Conservation (phyloP, 2,329 filamentous ascomycete genomes). For the Dactylonectria macrodidyma region DNA sequence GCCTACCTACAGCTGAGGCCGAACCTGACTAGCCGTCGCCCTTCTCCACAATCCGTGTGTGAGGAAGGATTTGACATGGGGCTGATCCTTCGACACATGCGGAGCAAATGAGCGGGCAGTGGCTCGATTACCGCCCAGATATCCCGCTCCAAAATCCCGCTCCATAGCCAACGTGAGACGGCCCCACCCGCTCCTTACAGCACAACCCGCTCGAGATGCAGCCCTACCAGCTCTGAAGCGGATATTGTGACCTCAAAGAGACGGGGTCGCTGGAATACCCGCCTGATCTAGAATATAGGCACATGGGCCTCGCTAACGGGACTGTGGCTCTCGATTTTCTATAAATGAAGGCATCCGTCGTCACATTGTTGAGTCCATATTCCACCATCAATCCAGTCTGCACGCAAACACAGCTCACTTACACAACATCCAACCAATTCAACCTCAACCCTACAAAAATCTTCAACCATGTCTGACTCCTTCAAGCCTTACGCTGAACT, state of each 20-base stretch:
- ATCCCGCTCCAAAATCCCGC: not conserved
- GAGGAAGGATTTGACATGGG: too few species aligned
- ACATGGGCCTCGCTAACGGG: not conserved
- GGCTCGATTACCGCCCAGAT: not conserved
- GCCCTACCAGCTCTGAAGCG: not conserved
- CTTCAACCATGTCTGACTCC: slow-evolving; percentile 18
- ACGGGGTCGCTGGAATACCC: not conserved
- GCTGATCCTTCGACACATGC: not conserved
- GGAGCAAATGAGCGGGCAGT: slow-evolving; percentile 5
- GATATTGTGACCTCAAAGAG: not conserved
- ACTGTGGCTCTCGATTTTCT: not conserved
- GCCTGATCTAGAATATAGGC: not conserved
- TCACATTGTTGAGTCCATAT: not conserved
- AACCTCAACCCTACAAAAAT: not conserved
- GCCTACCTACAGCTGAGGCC: too few species aligned
- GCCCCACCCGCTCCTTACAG: not conserved
- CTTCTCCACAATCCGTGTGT: too few species aligned
- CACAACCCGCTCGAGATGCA: not conserved
- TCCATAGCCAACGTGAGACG: not conserved
- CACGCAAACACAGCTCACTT: not conserved
- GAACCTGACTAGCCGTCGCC: too few species aligned
- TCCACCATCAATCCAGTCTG: not conserved
- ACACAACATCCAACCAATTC: not conserved
- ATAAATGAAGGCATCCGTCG: slow-evolving; percentile 1
- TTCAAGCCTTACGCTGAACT: slow-evolving; percentile 29